Evolutionary conservation across 2,329 filamentous ascomycete genomes (phyloP), one percentile per base, ranked within the genome.

Genomic region (Xylariomycetidae sp.): DNA sequence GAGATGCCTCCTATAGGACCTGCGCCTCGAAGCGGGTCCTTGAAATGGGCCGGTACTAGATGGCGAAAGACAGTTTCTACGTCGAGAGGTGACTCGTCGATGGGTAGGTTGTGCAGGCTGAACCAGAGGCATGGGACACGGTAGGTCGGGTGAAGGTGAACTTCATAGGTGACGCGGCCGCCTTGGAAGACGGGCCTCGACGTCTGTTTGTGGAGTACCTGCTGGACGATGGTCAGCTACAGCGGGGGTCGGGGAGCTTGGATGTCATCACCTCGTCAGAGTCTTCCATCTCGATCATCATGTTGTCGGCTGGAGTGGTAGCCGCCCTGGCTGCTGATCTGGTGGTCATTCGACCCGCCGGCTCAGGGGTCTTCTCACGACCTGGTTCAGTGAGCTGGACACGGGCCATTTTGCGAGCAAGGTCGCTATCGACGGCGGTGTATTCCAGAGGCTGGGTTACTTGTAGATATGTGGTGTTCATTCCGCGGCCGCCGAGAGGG

Each of bases 51-150:
- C 13, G 85, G 83, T 28, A 89, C 82, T 30, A 90, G 67, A 44
- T 74, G 72, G 41, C 77, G 70, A 57, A 88, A 88, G 42, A 88
- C 75, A 4, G 76, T 75, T 41, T 88, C 80, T 46, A 88, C 66
- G 49, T 74, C 70, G 50, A 81, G 70, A 10, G 76, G 61, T 25
- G 69, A 63, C 42, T 80, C 75, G 37, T 69, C 67, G 30, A 65
- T 59, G 13, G 74, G 70, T 38, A 79, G 61, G 39, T 72, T 70
- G 45, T 77, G 72, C 49, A 88, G 59, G 34, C 67, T 75, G 64
- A 90, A 88, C 75, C 85, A 89, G 36, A 89, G 68, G 38, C 85
- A 84, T 7, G 85, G 85, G 28, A 82, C 75, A 41, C 73, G 73
- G 61, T 89, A 90, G 36, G 80, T 85, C 35, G 81, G 77, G 48